A percentile compares a stretch with the other conserved stretches of the same genome.
These are phyloP conservation scores for Physaria fendleri DNA, from an alignment of 345 rosid species.

Conservation along the genomic window DNA sequence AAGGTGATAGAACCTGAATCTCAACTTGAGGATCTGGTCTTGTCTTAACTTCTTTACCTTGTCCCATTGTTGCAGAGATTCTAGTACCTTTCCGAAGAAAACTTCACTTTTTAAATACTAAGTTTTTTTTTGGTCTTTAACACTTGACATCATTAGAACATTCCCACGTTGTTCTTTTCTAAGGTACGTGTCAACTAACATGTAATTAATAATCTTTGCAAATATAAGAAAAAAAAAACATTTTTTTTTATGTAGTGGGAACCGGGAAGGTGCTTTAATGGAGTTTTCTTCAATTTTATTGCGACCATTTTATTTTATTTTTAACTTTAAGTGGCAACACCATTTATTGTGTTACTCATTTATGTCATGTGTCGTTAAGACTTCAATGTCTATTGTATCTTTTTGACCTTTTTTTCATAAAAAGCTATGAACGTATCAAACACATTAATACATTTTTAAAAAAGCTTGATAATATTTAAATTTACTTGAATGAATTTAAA, in stretches of 20 bases:
- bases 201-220: neutral
- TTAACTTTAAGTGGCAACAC: too few relatives aligned
- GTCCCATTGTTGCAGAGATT: conserved; percentile 12
- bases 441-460: too few relatives aligned
- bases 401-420: too few relatives aligned
- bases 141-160: conserved; percentile 5
- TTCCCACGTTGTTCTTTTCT: conserved; percentile 16
- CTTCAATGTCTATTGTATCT: too few relatives aligned
- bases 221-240: too few relatives aligned
- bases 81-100: neutral
- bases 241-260: too few relatives aligned
- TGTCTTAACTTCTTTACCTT: conserved; percentile 29
- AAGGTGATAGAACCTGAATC: conserved; percentile 23
- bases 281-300: too few relatives aligned
- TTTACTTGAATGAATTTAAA: neutral
- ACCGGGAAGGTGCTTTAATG: too few relatives aligned
- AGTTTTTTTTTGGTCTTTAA: neutral
- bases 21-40: conserved; percentile 29
- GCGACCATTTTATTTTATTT: too few relatives aligned
- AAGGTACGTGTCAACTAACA: conserved; percentile 18
- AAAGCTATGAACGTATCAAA: too few relatives aligned
- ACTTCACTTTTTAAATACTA: neutral
- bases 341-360: too few relatives aligned
- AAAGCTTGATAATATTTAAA: neutral
- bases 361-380: too few relatives aligned